A percentile compares a stretch with the other conserved stretches of the same genome.
These are phyloP conservation scores for Tuber indicum DNA, from an alignment of 495 filamentous ascomycete genomes.

Conservation along the genomic window DNA sequence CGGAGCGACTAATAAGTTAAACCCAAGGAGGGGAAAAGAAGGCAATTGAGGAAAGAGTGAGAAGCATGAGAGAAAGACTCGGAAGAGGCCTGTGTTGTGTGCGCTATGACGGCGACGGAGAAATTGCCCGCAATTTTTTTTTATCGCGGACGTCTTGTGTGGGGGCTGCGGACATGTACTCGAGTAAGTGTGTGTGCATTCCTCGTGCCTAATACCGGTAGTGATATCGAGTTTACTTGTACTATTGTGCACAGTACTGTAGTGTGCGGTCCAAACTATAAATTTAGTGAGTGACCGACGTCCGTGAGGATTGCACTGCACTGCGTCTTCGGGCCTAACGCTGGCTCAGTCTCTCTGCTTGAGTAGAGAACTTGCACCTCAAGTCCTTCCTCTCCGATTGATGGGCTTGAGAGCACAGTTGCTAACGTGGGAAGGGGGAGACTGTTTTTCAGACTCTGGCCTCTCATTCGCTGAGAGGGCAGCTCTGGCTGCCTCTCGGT, in stretches of 20 bases:
- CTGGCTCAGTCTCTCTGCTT: background rate
- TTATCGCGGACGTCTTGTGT: background rate
- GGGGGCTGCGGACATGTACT: background rate
- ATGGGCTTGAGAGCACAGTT: background rate
- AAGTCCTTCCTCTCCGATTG: background rate
- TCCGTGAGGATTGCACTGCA: background rate
- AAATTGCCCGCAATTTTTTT: background rate
- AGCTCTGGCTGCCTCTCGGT: conserved; percentile 1
- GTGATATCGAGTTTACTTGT: background rate
- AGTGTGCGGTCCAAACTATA: background rate
- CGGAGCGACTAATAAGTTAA: background rate
- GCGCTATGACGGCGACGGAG: background rate
- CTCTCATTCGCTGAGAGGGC: background rate
- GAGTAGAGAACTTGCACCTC: background rate
- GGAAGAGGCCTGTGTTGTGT: conserved; percentile 1
- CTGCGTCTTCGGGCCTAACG: background rate
- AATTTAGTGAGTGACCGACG: background rate
- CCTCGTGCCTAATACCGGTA: background rate
- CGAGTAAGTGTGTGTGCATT: background rate
- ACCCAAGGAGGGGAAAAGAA: conserved; percentile 7
- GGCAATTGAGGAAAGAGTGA: conserved; percentile 10
- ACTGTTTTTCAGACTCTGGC: conserved; percentile 2
- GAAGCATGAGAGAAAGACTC: conserved; percentile 2
- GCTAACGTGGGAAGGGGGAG: background rate
- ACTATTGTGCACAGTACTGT: background rate